A percentile compares a stretch with the other conserved stretches of the same genome.
These are phyloP conservation scores for Saccharomycopsis fibuligera DNA, from an alignment of 805 yeast species.

Conservation along the genomic window DNA sequence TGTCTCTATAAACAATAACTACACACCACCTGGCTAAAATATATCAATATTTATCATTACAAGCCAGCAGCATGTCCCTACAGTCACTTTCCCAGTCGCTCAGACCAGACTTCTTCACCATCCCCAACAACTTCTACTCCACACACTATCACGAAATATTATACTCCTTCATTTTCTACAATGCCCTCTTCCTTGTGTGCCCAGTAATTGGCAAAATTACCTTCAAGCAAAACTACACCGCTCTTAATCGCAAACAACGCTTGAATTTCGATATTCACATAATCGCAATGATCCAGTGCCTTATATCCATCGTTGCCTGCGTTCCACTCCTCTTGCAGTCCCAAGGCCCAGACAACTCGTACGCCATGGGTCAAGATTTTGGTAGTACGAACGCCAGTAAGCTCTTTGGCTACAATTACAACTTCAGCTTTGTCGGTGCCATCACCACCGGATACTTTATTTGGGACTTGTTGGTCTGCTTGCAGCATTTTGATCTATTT, in stretches of 20 bases:
- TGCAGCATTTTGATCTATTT: constrained; percentile 55
- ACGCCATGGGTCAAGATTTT: no score
- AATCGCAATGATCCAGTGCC: constrained; percentile 80
- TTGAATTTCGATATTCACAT: constrained; percentile 85
- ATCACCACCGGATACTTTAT: constrained; percentile 78
- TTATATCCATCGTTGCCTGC: constrained; percentile 52
- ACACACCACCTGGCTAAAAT: no score
- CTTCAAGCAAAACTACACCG: constrained; percentile 51
- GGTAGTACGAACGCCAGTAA: constrained; percentile 35
- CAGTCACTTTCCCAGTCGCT: no score
- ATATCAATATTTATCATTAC: no score
- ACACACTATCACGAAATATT: constrained; percentile 73
- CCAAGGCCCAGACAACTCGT: constrained; percentile 46
- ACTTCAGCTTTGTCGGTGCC: constrained; percentile 66
- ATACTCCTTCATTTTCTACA: constrained; percentile 55
- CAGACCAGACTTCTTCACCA: neutral
- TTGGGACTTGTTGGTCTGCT: constrained; percentile 81
- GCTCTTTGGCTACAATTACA: constrained; percentile 66
- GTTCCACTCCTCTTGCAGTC: constrained; percentile 67
- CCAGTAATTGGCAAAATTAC: constrained; percentile 42
- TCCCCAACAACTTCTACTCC: neutral
- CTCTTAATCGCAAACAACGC: constrained; percentile 36
- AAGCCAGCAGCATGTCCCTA: no score
- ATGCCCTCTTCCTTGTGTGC: constrained; percentile 44
- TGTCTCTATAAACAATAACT: no score